Percentiles rank a stretch among this genome's conserved stretches.
These are phyloP conservation scores for Lobosporangium transversale DNA, from an alignment of 192 early-diverging fungal genomes.

Conservation along the genomic window DNA sequence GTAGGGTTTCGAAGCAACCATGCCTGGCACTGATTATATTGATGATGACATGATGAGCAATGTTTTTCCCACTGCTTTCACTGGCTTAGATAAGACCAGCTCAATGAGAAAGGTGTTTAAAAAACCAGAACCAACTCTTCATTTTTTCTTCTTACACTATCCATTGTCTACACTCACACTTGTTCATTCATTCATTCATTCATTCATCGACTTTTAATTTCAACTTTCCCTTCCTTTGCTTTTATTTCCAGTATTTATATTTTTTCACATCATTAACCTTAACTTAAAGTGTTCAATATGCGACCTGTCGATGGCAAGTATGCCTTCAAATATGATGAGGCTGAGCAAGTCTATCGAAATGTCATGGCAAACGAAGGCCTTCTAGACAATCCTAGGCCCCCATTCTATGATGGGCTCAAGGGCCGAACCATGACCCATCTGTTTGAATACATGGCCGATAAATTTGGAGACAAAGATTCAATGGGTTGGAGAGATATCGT, in stretches of 20 bases:
- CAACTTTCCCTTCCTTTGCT: background rate
- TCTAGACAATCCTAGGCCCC: constrained; percentile 42
- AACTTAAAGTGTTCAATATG: constrained; percentile 5
- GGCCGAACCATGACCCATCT: constrained; percentile 46
- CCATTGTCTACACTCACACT: too few species aligned
- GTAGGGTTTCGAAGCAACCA: too few species aligned
- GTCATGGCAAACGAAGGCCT: constrained; percentile 46
- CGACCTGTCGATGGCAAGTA: constrained; percentile 23
- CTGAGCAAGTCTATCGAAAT: constrained; percentile 55
- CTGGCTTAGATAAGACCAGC: too few species aligned
- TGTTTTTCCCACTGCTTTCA: too few species aligned
- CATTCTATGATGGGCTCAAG: constrained; percentile 30
- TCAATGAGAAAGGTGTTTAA: too few species aligned
- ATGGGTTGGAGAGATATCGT: constrained; percentile 57
- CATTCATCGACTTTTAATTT: background rate
- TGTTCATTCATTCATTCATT: too few species aligned
- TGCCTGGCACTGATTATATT: too few species aligned
- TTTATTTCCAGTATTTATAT: background rate
- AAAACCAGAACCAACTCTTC: too few species aligned
- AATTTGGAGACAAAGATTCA: constrained; percentile 45
- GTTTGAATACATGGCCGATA: constrained; percentile 52
- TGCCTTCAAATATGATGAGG: constrained; percentile 51
- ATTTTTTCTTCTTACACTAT: too few species aligned
- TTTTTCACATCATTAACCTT: background rate
- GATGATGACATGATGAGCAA: too few species aligned